Base-by-base conservation (phyloP, 345 rosid species). In the Pseudoturritis turrita region DNA sequence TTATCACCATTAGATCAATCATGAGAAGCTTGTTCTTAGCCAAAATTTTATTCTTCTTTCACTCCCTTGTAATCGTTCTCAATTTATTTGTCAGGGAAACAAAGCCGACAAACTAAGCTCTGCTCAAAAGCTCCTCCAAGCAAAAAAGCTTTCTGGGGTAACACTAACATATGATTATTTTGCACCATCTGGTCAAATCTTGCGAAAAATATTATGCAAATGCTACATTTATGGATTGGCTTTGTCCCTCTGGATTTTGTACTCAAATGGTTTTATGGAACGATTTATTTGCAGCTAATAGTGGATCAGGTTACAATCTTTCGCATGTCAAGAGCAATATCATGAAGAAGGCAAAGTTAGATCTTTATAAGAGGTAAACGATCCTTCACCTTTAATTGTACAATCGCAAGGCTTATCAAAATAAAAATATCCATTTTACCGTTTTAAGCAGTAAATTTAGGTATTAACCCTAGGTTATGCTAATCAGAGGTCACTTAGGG, bases 311-410 rank as follows among this genome's bases (percentile, higher is more conserved):
- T 40, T 87, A 72, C 81, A 84, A 85, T 66, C 64, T 85, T 57
- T 85, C 88, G 44, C 62, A 87, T 75, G 70, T 57, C 53, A 95
- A 87, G 85, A 83, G 96, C 85, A 91, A 85, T 77, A 77, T 91
- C 74, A 87, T 91, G 97, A 95, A 89, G 88, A 95, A 91, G 78
- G 86, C 96, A 12, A 95, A 86, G 80, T 17, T 88, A 51, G 99
- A 95, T 26, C 28, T 87, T 61, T 87, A 83, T 28, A 86, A 87
- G 75, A 86, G 99, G 97, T 89, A 80, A 45, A 13, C 3, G 12
- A 46, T 31, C 52, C 12, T 53, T 61, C 35, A 54, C 43, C 68
- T 31, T 13, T 25, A 7, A 33, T 15, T 53, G 12, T 43, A 44
- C 49, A 67, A 50, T 68, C 25, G 40, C 54, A 51, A 67, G 55